These are phyloP conservation scores for Mycena rebaudengoi DNA, from an alignment of 768 basidiomycete genomes.

Conservation along the genomic window DNA sequence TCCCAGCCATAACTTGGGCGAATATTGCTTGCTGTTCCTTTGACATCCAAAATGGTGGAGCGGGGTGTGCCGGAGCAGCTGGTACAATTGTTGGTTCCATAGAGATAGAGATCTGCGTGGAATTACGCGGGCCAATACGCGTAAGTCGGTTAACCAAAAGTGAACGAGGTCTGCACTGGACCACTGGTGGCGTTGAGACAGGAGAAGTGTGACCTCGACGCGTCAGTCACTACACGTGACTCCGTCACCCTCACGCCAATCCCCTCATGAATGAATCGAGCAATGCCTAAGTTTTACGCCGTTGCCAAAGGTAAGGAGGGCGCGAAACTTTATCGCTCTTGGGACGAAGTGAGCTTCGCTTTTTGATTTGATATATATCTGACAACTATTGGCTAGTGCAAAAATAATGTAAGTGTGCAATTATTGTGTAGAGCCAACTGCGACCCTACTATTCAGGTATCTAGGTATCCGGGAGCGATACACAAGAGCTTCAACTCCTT, in stretches of 20 bases:
- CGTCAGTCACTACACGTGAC: too few species aligned
- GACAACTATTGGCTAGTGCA: slow-evolving; percentile 46
- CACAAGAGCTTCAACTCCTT: slow-evolving; percentile 60
- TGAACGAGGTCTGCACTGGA: too few species aligned
- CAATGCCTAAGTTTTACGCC: slow-evolving; percentile 62
- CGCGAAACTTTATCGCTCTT: slow-evolving; percentile 62
- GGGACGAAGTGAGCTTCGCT: slow-evolving; percentile 61
- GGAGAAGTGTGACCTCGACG: too few species aligned
- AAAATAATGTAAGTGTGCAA: slow-evolving; percentile 46
- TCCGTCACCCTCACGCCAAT: not conserved
- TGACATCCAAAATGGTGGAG: slow-evolving; percentile 36
- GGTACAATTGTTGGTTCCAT: slow-evolving; percentile 1
- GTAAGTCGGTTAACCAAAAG: too few species aligned
- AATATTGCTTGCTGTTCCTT: slow-evolving; percentile 53
- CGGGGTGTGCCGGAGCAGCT: not conserved
- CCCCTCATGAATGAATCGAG: not conserved
- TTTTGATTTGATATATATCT: not conserved
- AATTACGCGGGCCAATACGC: too few species aligned
- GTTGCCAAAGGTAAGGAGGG: slow-evolving; percentile 66
- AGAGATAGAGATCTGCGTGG: too few species aligned
- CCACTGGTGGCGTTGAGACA: too few species aligned
- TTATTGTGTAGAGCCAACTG: not conserved
- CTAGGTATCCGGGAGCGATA: slow-evolving; percentile 58
- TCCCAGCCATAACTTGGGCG: slow-evolving; percentile 55
- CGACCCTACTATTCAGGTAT: slow-evolving; percentile 46